A percentile compares a stretch with the other conserved stretches of the same genome.
These are phyloP conservation scores for Ochetophila trinervis DNA, from an alignment of 306 rosid genomes.

Conservation along the genomic window DNA sequence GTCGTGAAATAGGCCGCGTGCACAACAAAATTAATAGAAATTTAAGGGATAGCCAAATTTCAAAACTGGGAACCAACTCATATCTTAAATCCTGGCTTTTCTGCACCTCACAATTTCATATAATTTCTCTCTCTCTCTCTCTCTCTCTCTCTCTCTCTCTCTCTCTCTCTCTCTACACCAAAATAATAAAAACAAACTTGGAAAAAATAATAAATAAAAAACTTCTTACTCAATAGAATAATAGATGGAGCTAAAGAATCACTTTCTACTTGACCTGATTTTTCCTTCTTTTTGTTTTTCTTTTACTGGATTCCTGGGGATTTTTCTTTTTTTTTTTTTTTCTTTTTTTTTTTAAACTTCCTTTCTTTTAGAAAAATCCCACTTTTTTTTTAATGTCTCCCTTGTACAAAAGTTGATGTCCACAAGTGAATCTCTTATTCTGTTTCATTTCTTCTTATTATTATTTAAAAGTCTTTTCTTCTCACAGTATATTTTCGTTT, in stretches of 20 bases:
- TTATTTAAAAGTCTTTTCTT: constrained; percentile 10
- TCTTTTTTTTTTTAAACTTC: constrained; percentile 28
- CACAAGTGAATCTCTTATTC: constrained; percentile 32
- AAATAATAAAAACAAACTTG: constrained; percentile 21
- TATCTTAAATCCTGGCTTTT: constrained; percentile 55
- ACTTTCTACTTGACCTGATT: constrained; percentile 27
- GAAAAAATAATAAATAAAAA: neutral
- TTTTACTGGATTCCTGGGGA: constrained; percentile 68
- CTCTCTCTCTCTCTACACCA: constrained; percentile 16
- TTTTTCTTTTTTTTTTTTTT: constrained; percentile 24
- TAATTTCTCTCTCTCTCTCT: constrained; percentile 22
- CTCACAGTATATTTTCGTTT: neutral
- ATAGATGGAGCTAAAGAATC: constrained; percentile 27
- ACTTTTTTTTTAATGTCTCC: too few species aligned
- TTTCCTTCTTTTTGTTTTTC: constrained; percentile 1
- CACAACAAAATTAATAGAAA: constrained; percentile 23
- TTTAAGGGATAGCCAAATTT: constrained; percentile 23
- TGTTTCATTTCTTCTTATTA: neutral
- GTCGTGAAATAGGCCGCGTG: constrained; percentile 17
- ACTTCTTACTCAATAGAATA: constrained; percentile 26
- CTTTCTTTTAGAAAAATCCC: neutral
- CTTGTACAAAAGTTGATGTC: constrained; percentile 8
- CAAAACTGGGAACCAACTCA: constrained; percentile 30
- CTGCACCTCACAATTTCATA: constrained; percentile 24
- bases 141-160: too few species aligned